Evolutionary conservation across 1,284 basidiomycete genomes (phyloP), one percentile per base, ranked within the genome.

Genomic region (Pterula multifida): DNA sequence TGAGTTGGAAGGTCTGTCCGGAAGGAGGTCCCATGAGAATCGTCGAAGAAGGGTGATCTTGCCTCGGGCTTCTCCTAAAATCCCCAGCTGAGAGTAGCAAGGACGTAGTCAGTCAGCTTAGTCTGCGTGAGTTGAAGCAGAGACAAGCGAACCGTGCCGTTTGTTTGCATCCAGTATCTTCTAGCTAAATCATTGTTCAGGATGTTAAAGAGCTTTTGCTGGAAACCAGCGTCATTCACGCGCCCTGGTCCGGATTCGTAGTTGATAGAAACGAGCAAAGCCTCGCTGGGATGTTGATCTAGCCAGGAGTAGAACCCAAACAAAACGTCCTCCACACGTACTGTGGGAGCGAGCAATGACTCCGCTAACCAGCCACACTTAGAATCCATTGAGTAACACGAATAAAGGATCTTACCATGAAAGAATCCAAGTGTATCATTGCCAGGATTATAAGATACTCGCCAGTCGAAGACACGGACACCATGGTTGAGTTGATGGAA

Each of bases 371-470:
- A 47, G 15, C 45, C 11, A 47, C 3, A 23, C 3, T 42, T 42
- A n/a, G 22, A 26, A 15, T 25, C 48, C 19, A 11, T 3, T 15
- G 11, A 24, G 25, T 28, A 19, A 48, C 9, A 26, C 4, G 6
- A 13, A 32, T n/a, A n/a, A n/a, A n/a, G n/a, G 36, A 13, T 52
- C 56, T 15, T 54, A 70, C 71, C 64, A 49, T 73, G 71, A 53
- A 68, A 65, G 50, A 72, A 71, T 2, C 70, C 71, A 49, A 73
- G 66, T 1, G 70, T 71, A 50, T 69, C 67, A 26, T 69, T 68
- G 22, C 69, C 70, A 1, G 71, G 70, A 55, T 73, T 72, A 56
- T 69, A 72, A 0, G 70, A 67, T 28, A 65, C 60, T 11, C 71
- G 64, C 21, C 71, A 60, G 53, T 73, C 71, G 47, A 73, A 72